phyloP scores from a whole-genome alignment of 306 rosid species.

The Citrullus amarus region DNA sequence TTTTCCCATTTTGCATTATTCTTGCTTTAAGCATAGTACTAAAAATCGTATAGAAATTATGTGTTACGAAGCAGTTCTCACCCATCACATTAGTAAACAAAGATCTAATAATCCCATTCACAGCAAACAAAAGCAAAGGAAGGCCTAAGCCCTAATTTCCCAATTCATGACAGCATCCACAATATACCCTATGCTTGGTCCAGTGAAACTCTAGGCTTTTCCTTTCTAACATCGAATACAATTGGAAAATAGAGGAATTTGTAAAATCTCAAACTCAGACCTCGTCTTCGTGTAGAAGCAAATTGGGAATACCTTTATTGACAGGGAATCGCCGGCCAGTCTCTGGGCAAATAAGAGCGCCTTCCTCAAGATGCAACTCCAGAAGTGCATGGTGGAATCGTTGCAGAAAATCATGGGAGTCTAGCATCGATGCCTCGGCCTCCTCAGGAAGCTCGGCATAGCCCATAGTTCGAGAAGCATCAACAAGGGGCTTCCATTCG shows the following conservation, averaged over 20 bases:
- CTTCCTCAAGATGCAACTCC: constrained; percentile 88
- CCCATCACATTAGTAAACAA: not conserved
- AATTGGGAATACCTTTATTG: constrained; percentile 74
- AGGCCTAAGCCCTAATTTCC: not conserved
- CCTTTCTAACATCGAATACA: not conserved
- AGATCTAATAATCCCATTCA: not conserved
- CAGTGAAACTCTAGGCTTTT: not conserved
- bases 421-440: constrained; percentile 52
- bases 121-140: not conserved
- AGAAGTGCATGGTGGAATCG: constrained; percentile 82
- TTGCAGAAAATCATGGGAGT: constrained; percentile 57
- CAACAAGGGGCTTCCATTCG: constrained; percentile 61
- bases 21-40: no score
- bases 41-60: no score
- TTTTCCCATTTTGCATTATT: no score
- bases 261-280: constrained; percentile 31
- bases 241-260: not conserved
- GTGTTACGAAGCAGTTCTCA: not conserved
- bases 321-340: constrained; percentile 69
- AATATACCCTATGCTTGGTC: not conserved
- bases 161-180: not conserved
- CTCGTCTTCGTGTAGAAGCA: constrained; percentile 93
- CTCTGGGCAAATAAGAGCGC: constrained; percentile 75
- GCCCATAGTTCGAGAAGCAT: constrained; percentile 52
- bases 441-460: constrained; percentile 67